These are phyloP conservation scores for Arthrobotrys megalospora DNA, from an alignment of 2,329 filamentous ascomycete species.

Conservation along the genomic window DNA sequence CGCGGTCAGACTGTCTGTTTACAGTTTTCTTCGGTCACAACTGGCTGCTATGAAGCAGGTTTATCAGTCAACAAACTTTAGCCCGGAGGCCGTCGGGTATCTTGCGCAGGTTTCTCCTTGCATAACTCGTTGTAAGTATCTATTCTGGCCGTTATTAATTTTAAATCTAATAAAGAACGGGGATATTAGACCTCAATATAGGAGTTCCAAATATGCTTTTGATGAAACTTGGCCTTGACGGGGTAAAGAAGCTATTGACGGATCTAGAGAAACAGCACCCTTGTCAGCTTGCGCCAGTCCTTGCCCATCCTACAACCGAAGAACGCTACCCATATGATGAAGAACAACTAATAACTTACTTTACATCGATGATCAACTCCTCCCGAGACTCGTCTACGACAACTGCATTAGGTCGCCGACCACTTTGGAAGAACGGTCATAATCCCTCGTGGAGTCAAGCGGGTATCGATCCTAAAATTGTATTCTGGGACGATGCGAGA, in stretches of 20 bases:
- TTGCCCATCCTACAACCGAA: background rate
- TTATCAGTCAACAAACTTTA: too few species aligned
- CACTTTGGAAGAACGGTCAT: background rate
- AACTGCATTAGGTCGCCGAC: background rate
- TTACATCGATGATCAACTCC: background rate
- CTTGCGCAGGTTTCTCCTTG: background rate
- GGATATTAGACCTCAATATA: background rate
- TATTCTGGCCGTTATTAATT: background rate
- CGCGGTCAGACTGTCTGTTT: background rate
- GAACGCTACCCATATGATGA: background rate
- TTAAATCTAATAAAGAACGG: background rate
- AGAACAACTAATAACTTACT: background rate
- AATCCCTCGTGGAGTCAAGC: background rate
- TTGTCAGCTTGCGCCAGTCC: too few species aligned
- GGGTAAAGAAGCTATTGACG: background rate
- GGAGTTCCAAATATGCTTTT: background rate
- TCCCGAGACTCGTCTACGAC: background rate
- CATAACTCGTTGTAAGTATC: background rate
- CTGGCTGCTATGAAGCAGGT: too few species aligned
- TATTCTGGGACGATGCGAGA: conserved; percentile 37
- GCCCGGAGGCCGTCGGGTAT: too few species aligned
- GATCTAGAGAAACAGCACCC: too few species aligned
- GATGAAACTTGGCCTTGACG: background rate
- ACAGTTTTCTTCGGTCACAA: background rate
- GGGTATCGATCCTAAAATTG: background rate